Evolutionary conservation across 306 rosid species (phyloP).

Genomic region (Mimosa bimucronata): DNA sequence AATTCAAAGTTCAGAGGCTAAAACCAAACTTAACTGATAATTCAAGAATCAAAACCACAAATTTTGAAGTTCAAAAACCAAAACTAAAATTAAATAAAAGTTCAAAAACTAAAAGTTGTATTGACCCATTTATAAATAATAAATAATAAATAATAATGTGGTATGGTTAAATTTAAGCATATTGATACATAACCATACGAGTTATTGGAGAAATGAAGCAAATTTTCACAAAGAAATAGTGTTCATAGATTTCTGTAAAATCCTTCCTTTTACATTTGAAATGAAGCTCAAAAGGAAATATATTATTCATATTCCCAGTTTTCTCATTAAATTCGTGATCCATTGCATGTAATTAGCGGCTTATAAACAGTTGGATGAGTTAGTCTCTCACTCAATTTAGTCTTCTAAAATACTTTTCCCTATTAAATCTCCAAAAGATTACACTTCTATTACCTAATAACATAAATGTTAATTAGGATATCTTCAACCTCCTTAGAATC

Average conservation of each 20-base stretch:
- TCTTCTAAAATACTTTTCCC: neutral
- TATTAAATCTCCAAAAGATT: neutral
- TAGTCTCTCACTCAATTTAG: neutral
- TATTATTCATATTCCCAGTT: neutral
- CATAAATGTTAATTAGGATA: no score
- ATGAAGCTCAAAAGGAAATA: slow-evolving; percentile 7
- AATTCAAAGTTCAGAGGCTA: no score
- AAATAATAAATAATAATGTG: neutral
- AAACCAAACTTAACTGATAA: no score
- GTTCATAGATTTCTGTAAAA: neutral
- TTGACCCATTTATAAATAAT: no score
- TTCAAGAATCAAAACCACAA: no score
- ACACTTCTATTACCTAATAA: neutral
- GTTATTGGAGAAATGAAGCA: neutral
- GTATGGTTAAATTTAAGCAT: neutral
- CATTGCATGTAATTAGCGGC: neutral
- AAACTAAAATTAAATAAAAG: no score
- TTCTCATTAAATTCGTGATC: neutral
- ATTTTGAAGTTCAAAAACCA: no score
- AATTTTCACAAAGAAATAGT: slow-evolving; percentile 22
- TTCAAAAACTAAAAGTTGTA: no score
- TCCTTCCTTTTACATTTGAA: neutral
- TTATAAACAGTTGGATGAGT: neutral
- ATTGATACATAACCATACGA: neutral
- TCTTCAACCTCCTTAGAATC: neutral